Evolutionary conservation across 2,329 filamentous ascomycete genomes (phyloP).

Genomic region (Fusarium xylarioides): DNA sequence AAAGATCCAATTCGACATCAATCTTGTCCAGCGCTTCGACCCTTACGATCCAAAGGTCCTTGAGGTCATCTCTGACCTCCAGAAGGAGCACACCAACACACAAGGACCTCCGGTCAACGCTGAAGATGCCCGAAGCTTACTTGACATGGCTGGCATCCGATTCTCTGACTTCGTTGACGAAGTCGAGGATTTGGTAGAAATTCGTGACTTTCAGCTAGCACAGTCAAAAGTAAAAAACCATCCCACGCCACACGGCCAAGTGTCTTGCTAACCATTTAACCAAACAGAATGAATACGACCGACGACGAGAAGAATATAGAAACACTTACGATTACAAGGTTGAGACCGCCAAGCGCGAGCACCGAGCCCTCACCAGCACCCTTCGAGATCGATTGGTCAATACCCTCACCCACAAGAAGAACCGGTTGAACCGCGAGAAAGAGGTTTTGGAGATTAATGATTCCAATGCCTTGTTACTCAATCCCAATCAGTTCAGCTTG

Average conservation of each 20-base stretch:
- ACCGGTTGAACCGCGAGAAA: conserved; percentile 71
- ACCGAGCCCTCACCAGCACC: conserved; percentile 66
- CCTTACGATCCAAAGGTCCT: conserved; percentile 79
- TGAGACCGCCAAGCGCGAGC: conserved; percentile 70
- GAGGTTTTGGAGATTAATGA: conserved; percentile 74
- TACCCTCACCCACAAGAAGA: conserved; percentile 70
- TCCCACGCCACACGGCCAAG: not conserved
- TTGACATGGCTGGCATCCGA: conserved; percentile 81
- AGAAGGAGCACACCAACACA: conserved; percentile 62
- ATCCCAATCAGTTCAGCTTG: conserved; percentile 74
- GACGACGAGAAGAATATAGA: conserved; percentile 67
- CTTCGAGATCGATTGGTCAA: conserved; percentile 74
- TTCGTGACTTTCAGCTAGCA: conserved; percentile 83
- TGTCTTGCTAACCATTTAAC: conserved; percentile 23
- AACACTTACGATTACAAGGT: conserved; percentile 69
- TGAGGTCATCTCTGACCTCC: conserved; percentile 73
- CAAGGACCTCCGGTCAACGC: conserved; percentile 51
- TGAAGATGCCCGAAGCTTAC: conserved; percentile 62
- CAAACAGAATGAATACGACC: conserved; percentile 68
- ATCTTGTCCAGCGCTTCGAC: conserved; percentile 84
- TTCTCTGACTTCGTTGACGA: conserved; percentile 88
- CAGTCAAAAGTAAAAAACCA: conserved; percentile 75
- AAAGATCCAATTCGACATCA: conserved; percentile 91
- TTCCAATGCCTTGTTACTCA: conserved; percentile 70
- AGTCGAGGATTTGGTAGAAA: conserved; percentile 87